Evolutionary conservation across 305 asterid genomes (phyloP).

Genomic region (Petunia hybrid): DNA sequence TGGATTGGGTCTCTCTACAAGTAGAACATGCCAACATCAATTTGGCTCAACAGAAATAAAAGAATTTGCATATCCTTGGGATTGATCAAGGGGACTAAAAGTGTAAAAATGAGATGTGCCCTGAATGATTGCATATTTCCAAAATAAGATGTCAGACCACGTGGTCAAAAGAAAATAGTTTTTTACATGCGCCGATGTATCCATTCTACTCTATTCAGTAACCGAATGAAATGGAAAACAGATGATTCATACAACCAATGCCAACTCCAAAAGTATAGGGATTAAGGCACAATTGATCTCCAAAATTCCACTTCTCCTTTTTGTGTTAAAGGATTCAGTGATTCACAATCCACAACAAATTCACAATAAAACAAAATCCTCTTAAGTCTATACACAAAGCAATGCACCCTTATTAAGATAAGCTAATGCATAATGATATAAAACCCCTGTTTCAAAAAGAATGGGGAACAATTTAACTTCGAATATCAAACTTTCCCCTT

Average conservation of each 20-base stretch:
- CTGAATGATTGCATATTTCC: background rate
- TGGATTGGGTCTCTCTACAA: background rate
- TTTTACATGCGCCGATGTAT: background rate
- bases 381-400: too few relatives aligned
- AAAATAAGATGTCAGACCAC: background rate
- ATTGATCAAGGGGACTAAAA: background rate
- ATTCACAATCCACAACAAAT: too few relatives aligned
- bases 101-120: background rate
- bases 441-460: too few relatives aligned
- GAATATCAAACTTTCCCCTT: too few relatives aligned
- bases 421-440: too few relatives aligned
- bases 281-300: background rate
- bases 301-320: too few relatives aligned
- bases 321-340: too few relatives aligned
- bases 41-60: background rate
- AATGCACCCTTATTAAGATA: too few relatives aligned
- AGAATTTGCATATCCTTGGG: constrained; percentile 9
- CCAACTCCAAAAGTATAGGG: background rate
- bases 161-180: background rate
- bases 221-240: constrained; percentile 2
- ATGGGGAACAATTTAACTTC: too few relatives aligned
- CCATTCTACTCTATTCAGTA: constrained; percentile 10
- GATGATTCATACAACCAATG: background rate
- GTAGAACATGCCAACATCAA: background rate
- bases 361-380: too few relatives aligned